phyloP scores from a whole-genome alignment of 2,329 filamentous ascomycete species.

The Monilinia fructicola region DNA sequence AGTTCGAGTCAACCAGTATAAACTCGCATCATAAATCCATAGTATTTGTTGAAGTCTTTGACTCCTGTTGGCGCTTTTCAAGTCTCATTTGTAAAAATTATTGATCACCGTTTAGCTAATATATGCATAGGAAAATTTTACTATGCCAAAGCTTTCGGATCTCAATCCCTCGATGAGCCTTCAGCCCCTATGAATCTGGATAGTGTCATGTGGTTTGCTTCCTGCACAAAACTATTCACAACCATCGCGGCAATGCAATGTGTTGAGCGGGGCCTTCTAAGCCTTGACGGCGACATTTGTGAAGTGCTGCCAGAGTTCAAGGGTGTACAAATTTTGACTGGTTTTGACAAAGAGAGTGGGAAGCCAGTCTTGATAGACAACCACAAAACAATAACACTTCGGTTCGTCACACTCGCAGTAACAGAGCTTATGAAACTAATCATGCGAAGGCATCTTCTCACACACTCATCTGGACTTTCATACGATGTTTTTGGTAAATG shows the following conservation, averaged over 20 bases:
- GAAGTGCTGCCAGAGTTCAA: constrained; percentile 35
- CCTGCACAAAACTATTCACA: constrained; percentile 56
- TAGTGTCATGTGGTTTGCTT: constrained; percentile 59
- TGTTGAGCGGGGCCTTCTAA: constrained; percentile 52
- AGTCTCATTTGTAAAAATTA: background rate
- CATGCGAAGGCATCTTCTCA: constrained; percentile 32
- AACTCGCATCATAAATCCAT: background rate
- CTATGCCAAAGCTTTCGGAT: constrained; percentile 43
- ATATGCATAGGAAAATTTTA: constrained; percentile 39
- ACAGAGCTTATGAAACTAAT: constrained; percentile 1
- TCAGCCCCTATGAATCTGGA: constrained; percentile 59
- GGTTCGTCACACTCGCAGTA: constrained; percentile 27
- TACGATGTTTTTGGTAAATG: constrained; percentile 35
- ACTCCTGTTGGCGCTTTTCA: background rate
- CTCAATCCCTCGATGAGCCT: constrained; percentile 49
- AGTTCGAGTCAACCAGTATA: background rate
- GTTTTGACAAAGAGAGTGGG: constrained; percentile 30
- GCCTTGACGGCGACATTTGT: constrained; percentile 48
- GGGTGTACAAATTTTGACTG: constrained; percentile 34
- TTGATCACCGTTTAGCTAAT: background rate
- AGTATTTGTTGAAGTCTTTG: constrained; percentile 3
- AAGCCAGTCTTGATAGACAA: constrained; percentile 31
- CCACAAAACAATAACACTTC: constrained; percentile 37
- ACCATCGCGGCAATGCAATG: constrained; percentile 56
- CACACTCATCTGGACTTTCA: constrained; percentile 34